Evolutionary conservation across 2,329 filamentous ascomycete species (phyloP).

Genomic region (Colletotrichum sansevieriae): DNA sequence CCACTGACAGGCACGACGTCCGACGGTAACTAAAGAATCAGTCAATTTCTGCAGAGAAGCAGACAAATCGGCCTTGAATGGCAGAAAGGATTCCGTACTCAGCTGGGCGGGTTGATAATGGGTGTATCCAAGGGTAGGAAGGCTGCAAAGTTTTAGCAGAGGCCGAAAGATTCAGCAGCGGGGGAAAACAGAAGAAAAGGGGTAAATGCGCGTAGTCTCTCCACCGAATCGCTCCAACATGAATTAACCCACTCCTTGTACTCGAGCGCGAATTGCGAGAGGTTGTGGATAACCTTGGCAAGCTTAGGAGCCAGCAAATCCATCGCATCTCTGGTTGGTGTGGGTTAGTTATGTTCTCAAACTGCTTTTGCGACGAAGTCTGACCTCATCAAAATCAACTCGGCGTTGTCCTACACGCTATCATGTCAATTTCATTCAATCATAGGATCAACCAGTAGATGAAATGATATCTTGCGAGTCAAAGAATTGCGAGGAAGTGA

Average conservation of each 20-base stretch:
- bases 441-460: too few species aligned
- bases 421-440: not conserved
- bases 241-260: constrained; percentile 55
- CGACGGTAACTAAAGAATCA: constrained; percentile 12
- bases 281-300: constrained; percentile 81
- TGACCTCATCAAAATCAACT: constrained; percentile 76
- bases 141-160: not conserved
- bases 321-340: constrained; percentile 66
- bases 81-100: constrained; percentile 60
- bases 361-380: not conserved
- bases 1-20: constrained; percentile 15
- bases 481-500: too few species aligned
- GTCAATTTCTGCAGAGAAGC: not conserved
- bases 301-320: constrained; percentile 83
- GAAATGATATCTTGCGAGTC: too few species aligned
- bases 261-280: constrained; percentile 78
- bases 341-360: not conserved
- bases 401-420: constrained; percentile 73
- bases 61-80: too few species aligned
- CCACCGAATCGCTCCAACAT: too few species aligned
- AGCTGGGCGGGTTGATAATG: constrained; percentile 74
- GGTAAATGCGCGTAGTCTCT: too few species aligned
- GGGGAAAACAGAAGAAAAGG: too few species aligned
- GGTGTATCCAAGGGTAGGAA: constrained; percentile 81
- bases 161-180: too few species aligned